Evolutionary conservation across 352 stramenopile species (phyloP), one percentile per base, ranked within the genome.

Genomic region (Pythium rhizo-oryzae): DNA sequence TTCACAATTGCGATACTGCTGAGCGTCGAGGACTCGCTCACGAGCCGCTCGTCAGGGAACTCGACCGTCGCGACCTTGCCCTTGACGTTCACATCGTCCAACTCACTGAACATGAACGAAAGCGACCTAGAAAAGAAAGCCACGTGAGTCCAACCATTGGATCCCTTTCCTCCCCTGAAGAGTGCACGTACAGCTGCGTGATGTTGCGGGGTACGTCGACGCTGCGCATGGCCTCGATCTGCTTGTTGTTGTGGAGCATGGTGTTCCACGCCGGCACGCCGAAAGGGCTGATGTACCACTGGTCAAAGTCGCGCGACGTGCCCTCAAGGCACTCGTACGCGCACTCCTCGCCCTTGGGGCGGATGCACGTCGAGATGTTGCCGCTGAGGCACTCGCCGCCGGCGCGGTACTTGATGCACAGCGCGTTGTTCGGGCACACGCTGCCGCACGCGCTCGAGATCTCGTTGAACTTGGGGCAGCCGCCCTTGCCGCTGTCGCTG

Each of bases 311-410:
- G 28, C 6, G 1, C 30, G 65, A 67, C 50, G 57, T 67, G 25
- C 58, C 65, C 9, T 62, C 53, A 13, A 72, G 51, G 44, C 65
- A 72, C 65, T 72, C 65, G 59, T 61, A 63, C 51, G 51, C 44
- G n/a, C 65, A 72, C 41, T 16, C 18, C n/a, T 62, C 59, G 28
- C 44, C 35, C 47, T 5, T 4, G 15, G 50, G 49, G 39, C 49
- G 28, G 24, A 49, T 16, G 39, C 58, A 67, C 25, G 51, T 51
- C 51, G 57, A 53, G 12, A 60, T 25, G 41, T 62, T 37, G 33
- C 25, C n/a, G 39, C 18, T 9, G 11, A 47, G 9, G 52, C 65
- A 72, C 57, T 59, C 35, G 51, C 65, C 65, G 35, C 49, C 43
- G 21, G 25, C 19, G 4, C 65, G 58, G 59, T 72, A 72, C 39